These are phyloP conservation scores for Arthrobotrys sinensis DNA, from an alignment of 2,329 filamentous ascomycete species.

Conservation along the genomic window DNA sequence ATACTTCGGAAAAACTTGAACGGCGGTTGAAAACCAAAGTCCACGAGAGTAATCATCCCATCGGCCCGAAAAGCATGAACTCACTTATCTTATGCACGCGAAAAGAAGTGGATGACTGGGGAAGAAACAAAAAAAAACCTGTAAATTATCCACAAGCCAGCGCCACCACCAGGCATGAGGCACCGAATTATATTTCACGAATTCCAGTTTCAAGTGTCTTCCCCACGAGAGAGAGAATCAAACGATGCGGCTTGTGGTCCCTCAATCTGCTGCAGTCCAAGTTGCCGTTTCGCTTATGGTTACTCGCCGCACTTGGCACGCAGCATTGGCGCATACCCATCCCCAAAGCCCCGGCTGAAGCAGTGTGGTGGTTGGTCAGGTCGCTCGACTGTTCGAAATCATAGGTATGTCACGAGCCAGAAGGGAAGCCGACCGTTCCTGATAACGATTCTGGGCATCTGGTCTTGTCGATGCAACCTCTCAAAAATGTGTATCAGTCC, in stretches of 20 bases:
- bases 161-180: slow-evolving; percentile 11
- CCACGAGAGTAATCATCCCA: not conserved
- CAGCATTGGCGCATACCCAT: slow-evolving; percentile 42
- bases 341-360: slow-evolving; percentile 11
- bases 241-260: slow-evolving; percentile 43
- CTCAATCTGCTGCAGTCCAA: slow-evolving; percentile 27
- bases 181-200: slow-evolving; percentile 24
- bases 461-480: slow-evolving; percentile 35
- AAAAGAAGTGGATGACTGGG: not conserved
- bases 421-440: slow-evolving; percentile 6
- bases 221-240: not conserved
- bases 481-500: slow-evolving; percentile 34
- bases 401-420: slow-evolving; percentile 26
- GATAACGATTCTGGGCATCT: slow-evolving; percentile 50
- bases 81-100: not conserved
- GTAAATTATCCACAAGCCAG: not conserved
- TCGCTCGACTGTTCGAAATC: not conserved
- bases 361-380: not conserved
- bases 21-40: not conserved
- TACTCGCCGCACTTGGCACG: slow-evolving; percentile 59
- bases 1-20: slow-evolving; percentile 5
- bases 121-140: not conserved
- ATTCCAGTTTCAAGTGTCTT: slow-evolving; percentile 26
- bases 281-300: slow-evolving; percentile 47
- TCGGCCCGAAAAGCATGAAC: not conserved